Evolutionary conservation across 73 alveolate species (phyloP).

Genomic region (Symbiodinium pilosum): DNA sequence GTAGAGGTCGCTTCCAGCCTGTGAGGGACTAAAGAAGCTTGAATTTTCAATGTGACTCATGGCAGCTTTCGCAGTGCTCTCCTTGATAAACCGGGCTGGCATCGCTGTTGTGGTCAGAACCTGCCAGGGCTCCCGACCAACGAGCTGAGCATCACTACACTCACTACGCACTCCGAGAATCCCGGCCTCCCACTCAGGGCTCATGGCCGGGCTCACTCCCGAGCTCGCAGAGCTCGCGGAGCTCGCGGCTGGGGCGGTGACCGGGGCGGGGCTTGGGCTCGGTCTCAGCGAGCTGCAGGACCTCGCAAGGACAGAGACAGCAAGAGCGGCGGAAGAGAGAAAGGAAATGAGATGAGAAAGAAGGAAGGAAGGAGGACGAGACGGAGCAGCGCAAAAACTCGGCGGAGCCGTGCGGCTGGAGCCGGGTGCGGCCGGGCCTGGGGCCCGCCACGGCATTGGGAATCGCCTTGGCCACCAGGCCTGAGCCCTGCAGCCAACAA

Average conservation of each 20-base stretch:
- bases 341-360: no score
- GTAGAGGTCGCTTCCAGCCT: constrained; percentile 68
- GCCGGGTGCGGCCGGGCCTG: no score
- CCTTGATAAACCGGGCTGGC: constrained; percentile 55
- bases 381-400: no score
- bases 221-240: neutral
- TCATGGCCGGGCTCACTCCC: no score
- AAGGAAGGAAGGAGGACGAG: neutral
- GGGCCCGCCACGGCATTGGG: constrained; percentile 52
- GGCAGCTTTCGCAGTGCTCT: neutral
- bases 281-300: neutral
- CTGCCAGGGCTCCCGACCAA: neutral
- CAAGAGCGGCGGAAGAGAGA: no score
- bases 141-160: neutral
- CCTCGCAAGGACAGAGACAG: neutral
- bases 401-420: no score
- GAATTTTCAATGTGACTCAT: no score
- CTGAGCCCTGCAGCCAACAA: constrained; percentile 69
- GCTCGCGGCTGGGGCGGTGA: neutral
- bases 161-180: no score
- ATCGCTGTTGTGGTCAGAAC: constrained; percentile 7
- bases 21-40: neutral
- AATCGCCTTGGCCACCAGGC: constrained; percentile 52
- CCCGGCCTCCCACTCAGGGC: neutral
- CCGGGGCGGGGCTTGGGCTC: neutral